Percentiles rank a stretch among this genome's conserved stretches.
Evolutionary conservation across 305 asterid species (phyloP).

Genomic region (Salvia sclarea): DNA sequence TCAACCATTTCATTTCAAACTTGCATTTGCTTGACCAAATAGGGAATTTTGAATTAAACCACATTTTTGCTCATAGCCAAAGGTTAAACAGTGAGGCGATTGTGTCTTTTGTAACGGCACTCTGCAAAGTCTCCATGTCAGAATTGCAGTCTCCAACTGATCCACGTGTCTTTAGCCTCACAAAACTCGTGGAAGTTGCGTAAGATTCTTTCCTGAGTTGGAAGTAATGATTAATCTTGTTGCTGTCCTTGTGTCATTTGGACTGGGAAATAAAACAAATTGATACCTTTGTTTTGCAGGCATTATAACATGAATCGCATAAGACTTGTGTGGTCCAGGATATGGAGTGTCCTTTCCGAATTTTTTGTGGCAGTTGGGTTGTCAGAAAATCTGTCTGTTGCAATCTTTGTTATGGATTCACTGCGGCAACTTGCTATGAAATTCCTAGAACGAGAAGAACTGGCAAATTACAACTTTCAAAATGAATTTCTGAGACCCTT

Average conservation of each 20-base stretch:
- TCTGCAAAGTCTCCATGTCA: constrained; percentile 94
- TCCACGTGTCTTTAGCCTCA: constrained; percentile 98
- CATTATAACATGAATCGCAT: constrained; percentile 99
- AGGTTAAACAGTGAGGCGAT: constrained; percentile 97
- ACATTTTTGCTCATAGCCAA: constrained; percentile 98
- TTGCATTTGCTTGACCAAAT: constrained; percentile 94
- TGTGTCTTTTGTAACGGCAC: constrained; percentile 88
- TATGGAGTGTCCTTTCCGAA: constrained; percentile 95
- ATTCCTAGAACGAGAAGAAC: constrained; percentile 95
- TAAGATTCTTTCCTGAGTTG: constrained; percentile 68
- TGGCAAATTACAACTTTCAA: constrained; percentile 95
- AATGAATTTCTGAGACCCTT: constrained; percentile 96
- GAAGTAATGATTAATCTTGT: constrained; percentile 27
- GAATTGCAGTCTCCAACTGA: constrained; percentile 99
- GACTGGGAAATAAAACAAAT: constrained; percentile 33
- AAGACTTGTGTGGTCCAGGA: constrained; percentile 97
- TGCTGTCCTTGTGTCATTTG: constrained; percentile 18
- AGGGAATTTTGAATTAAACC: constrained; percentile 92
- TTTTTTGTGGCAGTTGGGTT: constrained; percentile 95
- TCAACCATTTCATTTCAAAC: constrained; percentile 82
- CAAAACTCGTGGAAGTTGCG: constrained; percentile 99
- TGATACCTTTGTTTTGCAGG: constrained; percentile 59
- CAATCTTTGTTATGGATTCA: constrained; percentile 98
- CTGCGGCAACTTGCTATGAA: constrained; percentile 97
- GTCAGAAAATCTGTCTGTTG: constrained; percentile 95